A percentile compares a stretch with the other conserved stretches of the same genome.
These are phyloP conservation scores for Mycena capillaripes DNA, from an alignment of 768 basidiomycete species.

Conservation along the genomic window DNA sequence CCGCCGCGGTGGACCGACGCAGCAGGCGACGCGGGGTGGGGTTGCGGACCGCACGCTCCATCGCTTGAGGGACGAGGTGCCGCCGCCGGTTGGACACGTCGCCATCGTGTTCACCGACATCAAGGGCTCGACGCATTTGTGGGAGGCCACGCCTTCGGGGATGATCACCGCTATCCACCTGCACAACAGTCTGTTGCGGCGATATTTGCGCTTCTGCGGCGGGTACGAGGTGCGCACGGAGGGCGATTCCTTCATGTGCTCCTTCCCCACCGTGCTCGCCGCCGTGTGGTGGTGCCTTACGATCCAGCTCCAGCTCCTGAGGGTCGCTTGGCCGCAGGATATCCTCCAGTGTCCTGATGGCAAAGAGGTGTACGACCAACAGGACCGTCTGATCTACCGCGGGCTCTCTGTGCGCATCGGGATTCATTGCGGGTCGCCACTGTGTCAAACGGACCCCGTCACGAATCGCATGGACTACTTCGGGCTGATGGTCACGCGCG, in stretches of 20 bases:
- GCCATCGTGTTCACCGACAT: conserved; percentile 99
- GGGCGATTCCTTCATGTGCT: conserved; percentile 98
- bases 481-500: conserved; percentile 94
- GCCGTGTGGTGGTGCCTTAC: conserved; percentile 93
- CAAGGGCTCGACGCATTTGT: conserved; percentile 94
- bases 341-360: conserved; percentile 95
- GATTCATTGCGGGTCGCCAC: conserved; percentile 90
- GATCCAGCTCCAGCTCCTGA: conserved; percentile 87
- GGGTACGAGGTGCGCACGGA: conserved; percentile 99
- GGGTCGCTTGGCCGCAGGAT: conserved; percentile 92
- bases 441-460: conserved; percentile 91
- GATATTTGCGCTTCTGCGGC: conserved; percentile 89
- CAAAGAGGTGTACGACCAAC: conserved; percentile 75
- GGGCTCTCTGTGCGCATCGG: conserved; percentile 97
- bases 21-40: conserved; percentile 28
- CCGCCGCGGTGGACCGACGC: neutral
- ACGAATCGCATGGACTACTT: conserved; percentile 98
- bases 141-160: conserved; percentile 90
- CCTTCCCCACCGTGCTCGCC: conserved; percentile 89
- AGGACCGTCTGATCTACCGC: conserved; percentile 80
- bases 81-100: conserved; percentile 87
- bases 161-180: conserved; percentile 94
- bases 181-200: conserved; percentile 90
- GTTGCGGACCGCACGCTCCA: conserved; percentile 71
- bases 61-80: conserved; percentile 83